phyloP scores from a whole-genome alignment of 306 rosid species.

The Acacia confusa region DNA sequence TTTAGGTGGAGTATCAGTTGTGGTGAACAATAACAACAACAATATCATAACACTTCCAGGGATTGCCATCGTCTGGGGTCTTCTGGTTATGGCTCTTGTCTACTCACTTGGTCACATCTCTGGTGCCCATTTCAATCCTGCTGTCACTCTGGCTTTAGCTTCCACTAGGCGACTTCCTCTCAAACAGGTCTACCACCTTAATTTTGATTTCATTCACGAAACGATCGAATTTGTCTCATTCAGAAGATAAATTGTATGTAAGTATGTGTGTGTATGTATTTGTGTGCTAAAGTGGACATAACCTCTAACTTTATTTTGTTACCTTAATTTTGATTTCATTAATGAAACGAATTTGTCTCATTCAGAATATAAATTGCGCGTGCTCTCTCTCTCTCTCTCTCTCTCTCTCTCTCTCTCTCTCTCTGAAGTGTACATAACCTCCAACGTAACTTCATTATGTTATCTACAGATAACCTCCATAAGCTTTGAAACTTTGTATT shows the following conservation, averaged over 20 bases:
- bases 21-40: slow-evolving; percentile 49
- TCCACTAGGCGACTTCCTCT: slow-evolving; percentile 57
- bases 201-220: not conserved
- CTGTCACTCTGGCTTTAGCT: slow-evolving; percentile 87
- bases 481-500: too few species aligned
- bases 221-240: too few species aligned
- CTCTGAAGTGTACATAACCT: too few species aligned
- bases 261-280: too few species aligned
- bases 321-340: not conserved
- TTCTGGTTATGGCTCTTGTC: slow-evolving; percentile 57
- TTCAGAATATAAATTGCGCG: too few species aligned
- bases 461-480: too few species aligned
- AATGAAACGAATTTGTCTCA: not conserved
- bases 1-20: slow-evolving; percentile 68
- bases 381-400: too few species aligned
- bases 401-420: too few species aligned
- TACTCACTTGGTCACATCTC: slow-evolving; percentile 88
- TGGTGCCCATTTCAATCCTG: slow-evolving; percentile 93
- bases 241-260: too few species aligned
- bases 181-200: slow-evolving; percentile 50
- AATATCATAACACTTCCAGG: slow-evolving; percentile 66
- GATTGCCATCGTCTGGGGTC: slow-evolving; percentile 70
- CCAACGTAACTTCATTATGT: too few species aligned
- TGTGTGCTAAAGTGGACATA: too few species aligned
- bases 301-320: not conserved